phyloP scores from a whole-genome alignment of 768 basidiomycete species.

The Myochromella boudieri region DNA sequence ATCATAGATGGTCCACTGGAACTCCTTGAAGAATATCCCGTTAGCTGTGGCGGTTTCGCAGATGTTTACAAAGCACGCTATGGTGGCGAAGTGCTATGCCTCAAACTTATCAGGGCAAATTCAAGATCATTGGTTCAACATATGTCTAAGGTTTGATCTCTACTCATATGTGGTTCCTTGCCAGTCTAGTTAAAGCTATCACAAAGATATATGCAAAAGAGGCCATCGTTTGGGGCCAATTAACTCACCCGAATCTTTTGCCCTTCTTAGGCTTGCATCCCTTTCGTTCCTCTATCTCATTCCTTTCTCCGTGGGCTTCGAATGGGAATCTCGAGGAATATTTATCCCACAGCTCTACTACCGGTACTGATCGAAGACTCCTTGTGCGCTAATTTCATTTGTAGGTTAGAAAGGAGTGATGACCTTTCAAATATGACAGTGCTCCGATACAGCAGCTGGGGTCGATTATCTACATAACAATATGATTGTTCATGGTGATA shows the following conservation, averaged over 20 bases:
- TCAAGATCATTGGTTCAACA: background rate
- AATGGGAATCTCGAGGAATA: constrained; percentile 27
- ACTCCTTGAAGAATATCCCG: background rate
- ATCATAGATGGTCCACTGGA: background rate
- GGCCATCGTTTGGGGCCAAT: constrained; percentile 28
- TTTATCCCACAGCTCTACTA: constrained; percentile 23
- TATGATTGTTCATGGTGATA: constrained; percentile 29
- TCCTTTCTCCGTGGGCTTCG: constrained; percentile 32
- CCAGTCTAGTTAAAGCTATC: background rate
- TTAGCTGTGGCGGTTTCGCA: constrained; percentile 7
- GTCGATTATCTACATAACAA: constrained; percentile 25
- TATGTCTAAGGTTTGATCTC: constrained; percentile 5
- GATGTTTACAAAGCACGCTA: constrained; percentile 6
- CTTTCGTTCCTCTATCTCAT: constrained; percentile 19
- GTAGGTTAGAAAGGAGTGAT: too few species aligned
- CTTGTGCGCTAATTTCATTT: constrained; percentile 31
- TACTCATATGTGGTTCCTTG: background rate
- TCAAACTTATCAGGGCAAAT: constrained; percentile 10
- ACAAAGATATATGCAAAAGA: constrained; percentile 15
- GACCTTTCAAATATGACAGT: too few species aligned
- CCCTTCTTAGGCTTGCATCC: constrained; percentile 30
- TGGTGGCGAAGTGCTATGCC: background rate
- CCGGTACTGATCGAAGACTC: constrained; percentile 21
- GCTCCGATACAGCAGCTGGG: constrained; percentile 25
- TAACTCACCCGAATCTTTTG: constrained; percentile 29